Evolutionary conservation across 2,329 filamentous ascomycete genomes (phyloP), one percentile per base, ranked within the genome.

Genomic region (Colletotrichum noveboracense): DNA sequence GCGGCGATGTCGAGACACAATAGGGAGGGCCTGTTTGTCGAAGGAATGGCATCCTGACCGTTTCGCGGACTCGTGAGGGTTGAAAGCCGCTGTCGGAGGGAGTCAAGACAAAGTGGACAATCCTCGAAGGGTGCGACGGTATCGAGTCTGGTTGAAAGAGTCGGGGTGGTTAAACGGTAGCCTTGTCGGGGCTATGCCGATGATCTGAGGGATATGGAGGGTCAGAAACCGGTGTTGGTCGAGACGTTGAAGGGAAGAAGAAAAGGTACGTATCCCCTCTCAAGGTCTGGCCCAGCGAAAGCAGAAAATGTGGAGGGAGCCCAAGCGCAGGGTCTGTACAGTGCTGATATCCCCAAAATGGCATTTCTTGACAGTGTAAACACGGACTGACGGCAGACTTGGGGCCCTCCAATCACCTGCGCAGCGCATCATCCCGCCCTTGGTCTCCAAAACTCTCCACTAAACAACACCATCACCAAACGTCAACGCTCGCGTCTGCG

Each of bases 231-330:
- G 32, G 34, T 60, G 48, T 58, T 36, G 21, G 65, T 56, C 21
- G 66, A 60, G 14, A 32, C 14, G 43, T 66, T n/a, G 16, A 48
- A 66, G 34, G 32, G 6, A 14, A n/a, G 36, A 32, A 3, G 62
- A 21, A 48, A 14, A 24, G 62, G 30, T 30, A 75, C 69, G 73
- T 72, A 67, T 56, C 36, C 3, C 9, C 12, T 1, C 38, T 48
- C 38, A 43, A 43, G 38, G 38, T 65, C 52, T 56, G 52, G 7
- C 24, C 38, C 38, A 48, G 43, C 13, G n/a, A 52, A 62, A 32
- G n/a, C 36, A 26, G 21, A 26, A 32, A 28, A 18, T 55, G 62
- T 67, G 74, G 64, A 75, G 73, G 73, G 43, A 68, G 58, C 70
- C 70, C 64, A 75, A 68, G 70, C 69, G 73, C 61, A 61, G 62